Conservation (phyloP, 257 asterid species). For the Galeopsis tetrahit region DNA sequence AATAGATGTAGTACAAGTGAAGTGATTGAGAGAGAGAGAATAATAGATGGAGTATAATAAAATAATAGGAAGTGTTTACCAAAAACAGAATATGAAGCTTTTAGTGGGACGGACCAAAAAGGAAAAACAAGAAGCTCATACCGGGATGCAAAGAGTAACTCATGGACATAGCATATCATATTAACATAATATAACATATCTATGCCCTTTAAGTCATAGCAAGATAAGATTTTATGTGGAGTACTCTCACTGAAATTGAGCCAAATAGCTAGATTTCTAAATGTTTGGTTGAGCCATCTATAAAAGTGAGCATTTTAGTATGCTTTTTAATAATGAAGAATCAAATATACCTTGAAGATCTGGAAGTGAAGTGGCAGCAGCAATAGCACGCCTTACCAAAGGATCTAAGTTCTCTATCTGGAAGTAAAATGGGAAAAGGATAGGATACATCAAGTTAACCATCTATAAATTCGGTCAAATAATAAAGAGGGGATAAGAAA, state of each 20-base stretch:
- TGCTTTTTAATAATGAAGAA: conserved; percentile 23
- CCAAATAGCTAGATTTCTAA: neutral
- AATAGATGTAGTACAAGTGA: no score
- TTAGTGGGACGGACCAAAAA: no score
- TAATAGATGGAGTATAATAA: no score
- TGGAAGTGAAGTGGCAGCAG: conserved; percentile 73
- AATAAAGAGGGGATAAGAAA: conserved; percentile 30
- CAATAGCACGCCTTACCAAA: conserved; percentile 84
- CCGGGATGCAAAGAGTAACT: neutral
- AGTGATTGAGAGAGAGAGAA: no score
- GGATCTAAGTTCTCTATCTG: conserved; percentile 95
- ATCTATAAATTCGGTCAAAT: conserved; percentile 26
- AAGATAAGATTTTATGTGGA: neutral
- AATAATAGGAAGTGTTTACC: no score
- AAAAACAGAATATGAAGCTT: no score
- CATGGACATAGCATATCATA: neutral
- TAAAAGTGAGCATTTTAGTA: conserved; percentile 9
- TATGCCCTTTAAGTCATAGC: neutral
- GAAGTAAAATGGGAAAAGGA: conserved; percentile 30
- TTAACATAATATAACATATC: conserved; percentile 1
- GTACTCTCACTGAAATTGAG: conserved; percentile 5
- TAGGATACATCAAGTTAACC: conserved; percentile 22
- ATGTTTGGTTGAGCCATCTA: conserved; percentile 23
- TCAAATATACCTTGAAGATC: conserved; percentile 78
- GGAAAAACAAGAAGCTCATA: no score